Conservation (phyloP, 2,329 filamentous ascomycete species). For the Fonsecaea nubica region DNA sequence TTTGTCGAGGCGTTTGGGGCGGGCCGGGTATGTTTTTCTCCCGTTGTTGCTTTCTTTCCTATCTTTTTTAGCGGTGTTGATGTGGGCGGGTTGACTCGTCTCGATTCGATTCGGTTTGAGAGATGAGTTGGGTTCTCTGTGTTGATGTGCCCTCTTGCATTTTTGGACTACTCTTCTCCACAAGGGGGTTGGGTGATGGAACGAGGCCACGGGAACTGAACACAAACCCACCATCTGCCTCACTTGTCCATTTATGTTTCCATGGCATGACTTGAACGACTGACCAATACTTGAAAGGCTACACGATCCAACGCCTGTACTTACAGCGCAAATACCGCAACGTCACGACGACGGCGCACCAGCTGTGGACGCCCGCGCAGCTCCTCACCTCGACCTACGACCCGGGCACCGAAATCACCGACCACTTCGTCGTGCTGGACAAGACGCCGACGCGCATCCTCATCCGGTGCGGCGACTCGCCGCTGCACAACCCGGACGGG, state of each 20-base stretch:
- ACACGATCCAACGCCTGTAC: conserved; percentile 44
- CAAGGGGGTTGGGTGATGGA: no score
- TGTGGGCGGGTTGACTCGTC: no score
- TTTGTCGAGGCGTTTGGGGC: conserved; percentile 71
- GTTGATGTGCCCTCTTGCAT: no score
- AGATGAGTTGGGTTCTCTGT: no score
- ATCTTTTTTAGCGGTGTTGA: no score
- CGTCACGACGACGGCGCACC: conserved; percentile 47
- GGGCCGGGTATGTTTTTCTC: conserved; percentile 16
- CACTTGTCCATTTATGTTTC: no score
- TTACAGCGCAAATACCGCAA: conserved; percentile 37
- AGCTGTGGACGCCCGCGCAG: conserved; percentile 67
- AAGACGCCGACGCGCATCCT: conserved; percentile 67
- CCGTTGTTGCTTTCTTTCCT: neutral
- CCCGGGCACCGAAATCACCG: conserved; percentile 68
- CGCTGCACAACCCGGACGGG: conserved; percentile 57
- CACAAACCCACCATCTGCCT: no score
- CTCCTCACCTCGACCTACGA: conserved; percentile 65
- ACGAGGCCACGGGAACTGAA: no score
- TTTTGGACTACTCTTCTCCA: no score
- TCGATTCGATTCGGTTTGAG: no score
- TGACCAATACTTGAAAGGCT: conserved; percentile 48
- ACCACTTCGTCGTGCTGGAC: conserved; percentile 75
- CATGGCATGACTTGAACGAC: no score
- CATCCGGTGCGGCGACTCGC: conserved; percentile 71